Base-by-base conservation (phyloP, 108 stramenopile genomes). In the Mediolabrus comicus region DNA sequence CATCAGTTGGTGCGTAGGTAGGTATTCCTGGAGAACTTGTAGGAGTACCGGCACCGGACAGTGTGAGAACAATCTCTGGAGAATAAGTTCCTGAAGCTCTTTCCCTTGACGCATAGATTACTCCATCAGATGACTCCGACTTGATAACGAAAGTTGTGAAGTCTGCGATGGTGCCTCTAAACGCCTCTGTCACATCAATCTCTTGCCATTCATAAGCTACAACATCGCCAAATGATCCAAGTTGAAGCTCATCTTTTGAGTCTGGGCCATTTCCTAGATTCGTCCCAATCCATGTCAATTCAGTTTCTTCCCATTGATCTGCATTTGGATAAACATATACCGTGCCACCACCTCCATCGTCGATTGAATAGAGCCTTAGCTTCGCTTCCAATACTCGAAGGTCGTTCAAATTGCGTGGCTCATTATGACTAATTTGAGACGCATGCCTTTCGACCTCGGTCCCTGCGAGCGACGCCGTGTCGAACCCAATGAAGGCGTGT, bases 171-270 rank as follows among this genome's bases (percentile, higher is more conserved):
- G 26, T 16, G 56, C 56, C 17, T 32, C 5, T 16, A 17, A 57
- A 33, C 27, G 56, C 56, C 11, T 30, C 56, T 8, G 56, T 57
- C 30, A 57, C 56, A 33, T 57, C 56, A 33, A 57, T 57, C 31
- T 57, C 56, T 5, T 32, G 6, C 56, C 56, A 57, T 30, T n/a
- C 4, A 19, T 11, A 57, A 19, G 56, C 56, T 19, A 3, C 30
- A 16, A 33, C 17, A 16, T 33, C n/a, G 31, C 29, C 56, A 57
- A 14, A 32, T 30, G 56, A 32, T 17, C 19, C 56, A 32, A 33
- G 3, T 1, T 17, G 32, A n/a, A 30, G 1, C 30, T 16, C 32
- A 12, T 9, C 56, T 30, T 3, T 19, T 22, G 34, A 12, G 32
- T 32, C 24, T 32, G 12, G 26, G 31, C 32, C 32, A 32, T 57